These are phyloP conservation scores for Kurtzmaniella quercitrusa DNA, from an alignment of 1,139 yeast genomes.

Conservation along the genomic window DNA sequence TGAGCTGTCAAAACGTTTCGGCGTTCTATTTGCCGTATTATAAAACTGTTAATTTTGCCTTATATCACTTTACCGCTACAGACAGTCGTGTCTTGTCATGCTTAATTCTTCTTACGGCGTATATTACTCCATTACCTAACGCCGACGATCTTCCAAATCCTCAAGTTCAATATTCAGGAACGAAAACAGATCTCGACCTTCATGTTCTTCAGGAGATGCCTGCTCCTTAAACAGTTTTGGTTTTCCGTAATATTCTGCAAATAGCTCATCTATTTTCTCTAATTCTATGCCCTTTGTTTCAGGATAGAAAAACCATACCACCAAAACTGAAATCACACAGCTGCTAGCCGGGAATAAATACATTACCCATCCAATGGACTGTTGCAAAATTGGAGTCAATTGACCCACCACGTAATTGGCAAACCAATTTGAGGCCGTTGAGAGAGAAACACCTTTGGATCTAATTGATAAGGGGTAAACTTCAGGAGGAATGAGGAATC, in stretches of 20 bases:
- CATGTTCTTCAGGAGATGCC: background rate
- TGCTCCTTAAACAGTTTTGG: conserved; percentile 7
- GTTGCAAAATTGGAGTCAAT: conserved; percentile 47
- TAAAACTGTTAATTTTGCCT: too few species aligned
- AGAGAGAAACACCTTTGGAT: conserved; percentile 50
- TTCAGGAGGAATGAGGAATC: conserved; percentile 53
- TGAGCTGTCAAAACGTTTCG: too few species aligned
- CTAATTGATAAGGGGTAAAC: conserved; percentile 52
- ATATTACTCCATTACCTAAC: background rate
- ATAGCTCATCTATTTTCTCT: conserved; percentile 84
- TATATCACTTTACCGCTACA: background rate
- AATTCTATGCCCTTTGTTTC: conserved; percentile 87
- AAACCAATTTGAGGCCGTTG: conserved; percentile 55
- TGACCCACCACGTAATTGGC: conserved; percentile 54
- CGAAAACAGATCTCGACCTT: background rate
- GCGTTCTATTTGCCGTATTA: too few species aligned
- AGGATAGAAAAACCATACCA: conserved; percentile 69
- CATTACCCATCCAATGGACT: conserved; percentile 46
- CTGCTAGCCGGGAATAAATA: conserved; percentile 47
- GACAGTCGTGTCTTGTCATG: too few species aligned
- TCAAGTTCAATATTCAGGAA: conserved; percentile 17
- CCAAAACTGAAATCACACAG: conserved; percentile 41
- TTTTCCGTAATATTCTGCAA: conserved; percentile 48
- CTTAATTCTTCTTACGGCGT: too few species aligned
- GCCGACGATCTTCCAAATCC: conserved; percentile 13